Percentiles rank a stretch among this genome's conserved stretches.
phyloP scores from a whole-genome alignment of 305 asterid species.

The Solanum chacoense region DNA sequence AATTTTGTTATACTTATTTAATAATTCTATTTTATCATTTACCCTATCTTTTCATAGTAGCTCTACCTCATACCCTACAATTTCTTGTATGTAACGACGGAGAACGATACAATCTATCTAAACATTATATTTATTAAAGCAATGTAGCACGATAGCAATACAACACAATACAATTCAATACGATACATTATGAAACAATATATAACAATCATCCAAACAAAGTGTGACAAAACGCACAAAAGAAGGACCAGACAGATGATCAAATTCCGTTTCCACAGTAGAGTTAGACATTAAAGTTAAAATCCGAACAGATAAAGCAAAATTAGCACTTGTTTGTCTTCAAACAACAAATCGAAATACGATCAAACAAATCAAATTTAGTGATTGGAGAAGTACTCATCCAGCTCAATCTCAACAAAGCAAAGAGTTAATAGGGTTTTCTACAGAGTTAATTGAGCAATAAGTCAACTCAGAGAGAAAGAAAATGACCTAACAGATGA shows the following conservation, averaged over 20 bases:
- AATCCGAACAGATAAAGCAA: not conserved
- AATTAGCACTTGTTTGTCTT: not conserved
- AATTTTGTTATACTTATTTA: not conserved
- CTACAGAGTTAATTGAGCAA: not conserved
- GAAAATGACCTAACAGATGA: not conserved
- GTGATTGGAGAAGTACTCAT: not conserved
- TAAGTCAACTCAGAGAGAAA: not conserved
- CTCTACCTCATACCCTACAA: not conserved
- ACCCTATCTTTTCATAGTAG: not conserved
- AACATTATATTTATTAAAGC: not conserved
- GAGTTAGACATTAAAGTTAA: not conserved
- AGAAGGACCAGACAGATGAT: not conserved
- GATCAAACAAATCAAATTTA: not conserved
- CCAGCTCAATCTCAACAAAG: not conserved
- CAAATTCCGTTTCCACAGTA: not conserved
- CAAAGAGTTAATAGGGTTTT: not conserved
- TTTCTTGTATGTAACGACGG: not conserved
- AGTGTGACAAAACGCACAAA: not conserved
- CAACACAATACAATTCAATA: not conserved
- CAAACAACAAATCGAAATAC: not conserved
- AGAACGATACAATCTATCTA: not conserved
- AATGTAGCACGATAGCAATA: not conserved
- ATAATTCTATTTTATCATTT: no score
- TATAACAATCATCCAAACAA: not conserved
- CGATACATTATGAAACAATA: rapidly evolving